phyloP scores from a whole-genome alignment of 2,329 filamentous ascomycete genomes.

The Pseudopyrenochaeta lycopersici region DNA sequence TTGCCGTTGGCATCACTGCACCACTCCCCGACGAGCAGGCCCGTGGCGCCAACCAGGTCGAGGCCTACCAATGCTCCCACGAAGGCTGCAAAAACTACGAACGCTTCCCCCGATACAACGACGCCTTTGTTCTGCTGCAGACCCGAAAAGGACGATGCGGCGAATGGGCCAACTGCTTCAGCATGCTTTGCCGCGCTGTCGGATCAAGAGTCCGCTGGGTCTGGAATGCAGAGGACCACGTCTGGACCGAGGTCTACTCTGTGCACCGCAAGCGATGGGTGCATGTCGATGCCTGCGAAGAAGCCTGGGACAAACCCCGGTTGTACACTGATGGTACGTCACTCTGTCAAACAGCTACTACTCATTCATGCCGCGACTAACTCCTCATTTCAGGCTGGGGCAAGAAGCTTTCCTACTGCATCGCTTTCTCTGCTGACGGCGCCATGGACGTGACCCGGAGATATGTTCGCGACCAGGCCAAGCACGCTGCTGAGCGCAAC shows the following conservation, averaged over 20 bases:
- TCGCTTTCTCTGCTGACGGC: slow-evolving; percentile 93
- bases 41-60: slow-evolving; percentile 85
- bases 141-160: slow-evolving; percentile 86
- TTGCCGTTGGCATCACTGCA: slow-evolving; percentile 82
- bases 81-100: slow-evolving; percentile 79
- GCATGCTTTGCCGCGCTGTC: slow-evolving; percentile 94
- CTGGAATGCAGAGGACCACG: slow-evolving; percentile 97
- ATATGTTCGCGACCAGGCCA: slow-evolving; percentile 73
- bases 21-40: slow-evolving; percentile 90
- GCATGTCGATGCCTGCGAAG: slow-evolving; percentile 95
- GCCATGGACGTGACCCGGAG: slow-evolving; percentile 73
- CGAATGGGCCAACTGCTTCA: slow-evolving; percentile 99
- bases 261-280: slow-evolving; percentile 93
- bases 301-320: slow-evolving; percentile 91
- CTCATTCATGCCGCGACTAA: slow-evolving; percentile 14
- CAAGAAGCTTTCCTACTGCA: slow-evolving; percentile 95
- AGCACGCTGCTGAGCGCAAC: slow-evolving; percentile 77
- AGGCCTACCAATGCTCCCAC: slow-evolving; percentile 87
- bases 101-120: slow-evolving; percentile 91
- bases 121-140: slow-evolving; percentile 91
- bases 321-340: slow-evolving; percentile 83
- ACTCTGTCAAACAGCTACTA: neutral
- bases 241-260: slow-evolving; percentile 98
- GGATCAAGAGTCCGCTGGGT: slow-evolving; percentile 94
- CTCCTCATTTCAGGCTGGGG: slow-evolving; percentile 73